Percentiles rank a stretch among this genome's conserved stretches.
Conservation (phyloP, 441 rosid species). For the Rhodomyrtus psidioides region DNA sequence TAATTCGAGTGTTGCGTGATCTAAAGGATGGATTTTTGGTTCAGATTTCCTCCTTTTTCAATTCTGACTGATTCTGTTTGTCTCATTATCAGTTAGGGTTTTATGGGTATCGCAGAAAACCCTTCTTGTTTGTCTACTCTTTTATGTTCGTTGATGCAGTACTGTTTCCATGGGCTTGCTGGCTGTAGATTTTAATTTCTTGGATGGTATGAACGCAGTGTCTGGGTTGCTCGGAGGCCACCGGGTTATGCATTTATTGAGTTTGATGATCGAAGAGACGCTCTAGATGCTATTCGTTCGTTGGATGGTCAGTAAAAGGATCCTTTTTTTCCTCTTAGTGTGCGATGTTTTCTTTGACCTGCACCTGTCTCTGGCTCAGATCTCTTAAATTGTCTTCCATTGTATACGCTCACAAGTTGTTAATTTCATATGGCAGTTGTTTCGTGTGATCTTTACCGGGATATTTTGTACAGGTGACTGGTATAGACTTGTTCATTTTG, state of each 20-base stretch:
- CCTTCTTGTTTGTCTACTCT: background rate
- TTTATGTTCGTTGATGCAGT: background rate
- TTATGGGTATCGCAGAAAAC: background rate
- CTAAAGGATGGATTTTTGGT: background rate
- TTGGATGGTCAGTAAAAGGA: conserved; percentile 49
- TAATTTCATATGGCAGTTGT: background rate
- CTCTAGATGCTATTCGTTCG: conserved; percentile 68
- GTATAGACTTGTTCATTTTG: background rate
- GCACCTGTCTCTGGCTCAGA: background rate
- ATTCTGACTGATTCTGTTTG: background rate
- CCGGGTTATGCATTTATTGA: conserved; percentile 90
- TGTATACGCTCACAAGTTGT: background rate
- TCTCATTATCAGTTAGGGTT: background rate
- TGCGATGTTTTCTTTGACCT: background rate
- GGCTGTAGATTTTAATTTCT: background rate
- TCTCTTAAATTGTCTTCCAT: background rate
- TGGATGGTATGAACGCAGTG: conserved; percentile 39
- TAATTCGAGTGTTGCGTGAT: background rate
- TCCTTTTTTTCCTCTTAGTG: background rate
- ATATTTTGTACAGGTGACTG: background rate
- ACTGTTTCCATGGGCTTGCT: background rate
- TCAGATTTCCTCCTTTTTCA: background rate
- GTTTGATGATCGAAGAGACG: conserved; percentile 88
- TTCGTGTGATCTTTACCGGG: background rate
- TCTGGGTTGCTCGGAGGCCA: conserved; percentile 93